Percentiles rank a stretch among this genome's conserved stretches.
Conservation (phyloP, 202 grass and related monocot genomes). For the Zizania palustris region DNA sequence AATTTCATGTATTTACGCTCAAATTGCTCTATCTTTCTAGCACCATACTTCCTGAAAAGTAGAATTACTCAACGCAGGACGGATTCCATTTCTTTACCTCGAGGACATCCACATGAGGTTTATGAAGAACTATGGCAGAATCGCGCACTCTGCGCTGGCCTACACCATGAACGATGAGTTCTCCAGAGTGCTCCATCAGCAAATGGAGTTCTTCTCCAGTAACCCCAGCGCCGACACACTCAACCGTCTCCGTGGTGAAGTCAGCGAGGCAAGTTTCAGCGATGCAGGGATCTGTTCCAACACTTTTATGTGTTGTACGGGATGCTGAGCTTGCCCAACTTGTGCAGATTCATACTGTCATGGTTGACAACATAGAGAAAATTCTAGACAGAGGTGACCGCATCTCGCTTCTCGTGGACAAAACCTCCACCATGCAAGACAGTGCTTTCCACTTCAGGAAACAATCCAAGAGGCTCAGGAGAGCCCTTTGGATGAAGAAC, state of each 20-base stretch:
- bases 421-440: constrained; percentile 97
- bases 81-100: constrained; percentile 88
- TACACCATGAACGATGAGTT: constrained; percentile 99
- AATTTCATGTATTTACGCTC: too few species aligned
- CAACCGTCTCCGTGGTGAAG: constrained; percentile 83
- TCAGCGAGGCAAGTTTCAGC: constrained; percentile 63
- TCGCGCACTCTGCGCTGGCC: constrained; percentile 67
- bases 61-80: constrained; percentile 47
- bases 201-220: constrained; percentile 98
- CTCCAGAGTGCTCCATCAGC: constrained; percentile 93
- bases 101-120: constrained; percentile 99
- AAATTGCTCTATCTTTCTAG: not conserved
- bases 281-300: not conserved
- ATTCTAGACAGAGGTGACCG: constrained; percentile 92
- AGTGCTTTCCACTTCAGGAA: constrained; percentile 87
- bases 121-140: constrained; percentile 88
- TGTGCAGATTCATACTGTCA: constrained; percentile 95
- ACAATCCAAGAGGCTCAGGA: constrained; percentile 81
- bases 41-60: not conserved
- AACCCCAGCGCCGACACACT: constrained; percentile 87
- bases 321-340: not conserved
- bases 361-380: constrained; percentile 98
- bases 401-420: constrained; percentile 96
- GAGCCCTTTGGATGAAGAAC: constrained; percentile 97
- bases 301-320: not conserved